Base-by-base conservation (phyloP, 176 grass and related monocot genomes). In the Metroxylon sagu region DNA sequence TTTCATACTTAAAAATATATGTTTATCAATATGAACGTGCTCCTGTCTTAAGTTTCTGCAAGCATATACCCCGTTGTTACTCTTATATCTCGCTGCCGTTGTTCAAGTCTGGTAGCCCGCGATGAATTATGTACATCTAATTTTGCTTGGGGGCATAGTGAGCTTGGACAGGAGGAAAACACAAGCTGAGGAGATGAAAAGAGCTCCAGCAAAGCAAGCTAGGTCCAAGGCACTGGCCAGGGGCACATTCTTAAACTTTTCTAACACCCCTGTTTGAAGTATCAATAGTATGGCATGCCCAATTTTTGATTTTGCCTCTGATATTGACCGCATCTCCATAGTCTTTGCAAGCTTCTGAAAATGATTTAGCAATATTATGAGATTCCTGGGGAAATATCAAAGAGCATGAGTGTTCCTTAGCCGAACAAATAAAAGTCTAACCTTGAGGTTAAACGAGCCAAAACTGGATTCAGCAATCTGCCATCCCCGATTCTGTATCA, bases 81-180 rank as follows among this genome's bases (percentile, higher is more conserved):
- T 23, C 21, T 23, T n/a, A n/a, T 5, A 30, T 30, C 29, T 18
- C 19, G 30, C 16, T 1, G 18, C 4, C 6, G 6, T 15, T 17
- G 50, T 8, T 51, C 1, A 7, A 27, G 31, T 17, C 17, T 26
- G 10, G 19, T 52, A 26, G 23, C 43, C 25, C 7, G 26, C 17
- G 19, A 26, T 10, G 27, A 31, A 31, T 31, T 31, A 31, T 31
- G 7, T 31, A 5, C 10, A 19, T 21, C 18, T 23, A 53, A 29
- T 62, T 49, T 43, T 75, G 50, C 51, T 52, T 56, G 39, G 75
- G 2, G 27, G 29, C 26, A 49, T 17, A 2, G 21, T 29, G 30
- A 91, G 84, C 61, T 54, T 85, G 14, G 87, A 91, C 5, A 91
- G 84, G 25, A 97, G 51, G 78, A 88, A 91, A 60, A 97, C 78